Evolutionary conservation across 1,284 basidiomycete species (phyloP).

Genomic region (Clitocybe nebularis): DNA sequence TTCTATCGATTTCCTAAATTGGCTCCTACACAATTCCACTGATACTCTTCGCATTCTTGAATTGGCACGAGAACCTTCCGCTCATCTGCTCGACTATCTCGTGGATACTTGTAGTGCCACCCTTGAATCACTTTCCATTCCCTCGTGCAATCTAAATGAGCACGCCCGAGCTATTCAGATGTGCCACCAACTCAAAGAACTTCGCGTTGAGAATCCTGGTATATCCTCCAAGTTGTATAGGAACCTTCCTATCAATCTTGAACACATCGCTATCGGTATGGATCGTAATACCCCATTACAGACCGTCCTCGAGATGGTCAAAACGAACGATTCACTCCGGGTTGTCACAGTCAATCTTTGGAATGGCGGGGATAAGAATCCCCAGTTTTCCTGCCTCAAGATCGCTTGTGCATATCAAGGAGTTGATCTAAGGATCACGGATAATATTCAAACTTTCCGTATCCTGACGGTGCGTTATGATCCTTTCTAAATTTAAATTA

Average conservation of each 20-base stretch:
- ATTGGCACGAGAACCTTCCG: conserved; percentile 53
- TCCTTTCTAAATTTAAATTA: conserved; percentile 6
- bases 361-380: conserved; percentile 42
- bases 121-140: conserved; percentile 53
- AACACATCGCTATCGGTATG: conserved; percentile 56
- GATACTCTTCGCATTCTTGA: conserved; percentile 48
- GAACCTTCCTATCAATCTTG: conserved; percentile 43
- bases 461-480: conserved; percentile 38
- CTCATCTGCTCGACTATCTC: conserved; percentile 49
- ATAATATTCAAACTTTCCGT: conserved; percentile 45
- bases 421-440: conserved; percentile 42
- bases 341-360: conserved; percentile 45
- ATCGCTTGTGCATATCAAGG: conserved; percentile 54
- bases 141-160: conserved; percentile 46
- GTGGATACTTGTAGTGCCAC: conserved; percentile 41
- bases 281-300: conserved; percentile 50
- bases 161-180: conserved; percentile 40
- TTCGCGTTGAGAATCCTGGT: conserved; percentile 50
- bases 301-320: conserved; percentile 47
- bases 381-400: conserved; percentile 44
- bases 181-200: conserved; percentile 46
- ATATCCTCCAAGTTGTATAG: conserved; percentile 43
- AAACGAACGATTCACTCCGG: conserved; percentile 34
- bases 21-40: conserved; percentile 59
- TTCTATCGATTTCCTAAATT: conserved; percentile 55